A percentile compares a stretch with the other conserved stretches of the same genome.
Evolutionary conservation across 495 filamentous ascomycete genomes (phyloP).

Genomic region (Copromyces sp.): DNA sequence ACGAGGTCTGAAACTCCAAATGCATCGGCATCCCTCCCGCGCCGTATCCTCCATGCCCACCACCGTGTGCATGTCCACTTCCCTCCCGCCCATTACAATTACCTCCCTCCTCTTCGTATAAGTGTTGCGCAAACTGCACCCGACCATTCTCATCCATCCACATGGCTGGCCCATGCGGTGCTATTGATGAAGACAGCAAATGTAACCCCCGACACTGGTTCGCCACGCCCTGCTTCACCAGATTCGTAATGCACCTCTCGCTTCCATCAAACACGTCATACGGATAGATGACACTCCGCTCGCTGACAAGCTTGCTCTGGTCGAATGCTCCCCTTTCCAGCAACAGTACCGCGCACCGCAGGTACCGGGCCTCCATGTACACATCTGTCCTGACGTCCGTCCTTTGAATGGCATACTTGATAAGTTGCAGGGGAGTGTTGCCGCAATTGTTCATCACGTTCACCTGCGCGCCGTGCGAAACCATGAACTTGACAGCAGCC

Average conservation of each 20-base stretch:
- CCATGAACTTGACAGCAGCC: slow-evolving; percentile 20
- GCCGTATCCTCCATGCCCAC: neutral
- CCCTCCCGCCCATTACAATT: neutral
- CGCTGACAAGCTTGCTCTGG: slow-evolving; percentile 26
- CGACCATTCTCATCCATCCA: slow-evolving; percentile 2
- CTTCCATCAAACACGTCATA: slow-evolving; percentile 24
- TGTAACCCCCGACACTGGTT: slow-evolving; percentile 21
- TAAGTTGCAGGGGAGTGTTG: slow-evolving; percentile 25
- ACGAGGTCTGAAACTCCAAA: slow-evolving; percentile 21
- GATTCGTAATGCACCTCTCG: slow-evolving; percentile 19
- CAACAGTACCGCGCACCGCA: slow-evolving; percentile 23
- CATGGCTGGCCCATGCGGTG: slow-evolving; percentile 9
- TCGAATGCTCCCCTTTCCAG: slow-evolving; percentile 24
- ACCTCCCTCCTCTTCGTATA: slow-evolving; percentile 1
- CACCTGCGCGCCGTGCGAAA: slow-evolving; percentile 13
- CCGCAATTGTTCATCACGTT: slow-evolving; percentile 29
- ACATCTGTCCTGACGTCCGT: slow-evolving; percentile 26
- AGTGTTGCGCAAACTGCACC: neutral
- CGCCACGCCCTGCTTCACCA: slow-evolving; percentile 22
- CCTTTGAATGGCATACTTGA: slow-evolving; percentile 27
- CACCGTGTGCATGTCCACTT: neutral
- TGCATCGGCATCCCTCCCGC: slow-evolving; percentile 8
- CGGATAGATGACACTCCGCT: slow-evolving; percentile 19
- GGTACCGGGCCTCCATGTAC: slow-evolving; percentile 26
- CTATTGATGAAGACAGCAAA: slow-evolving; percentile 14